Base-by-base conservation (phyloP, 371 early-diverging fungal genomes). In the Circinella umbellata region DNA sequence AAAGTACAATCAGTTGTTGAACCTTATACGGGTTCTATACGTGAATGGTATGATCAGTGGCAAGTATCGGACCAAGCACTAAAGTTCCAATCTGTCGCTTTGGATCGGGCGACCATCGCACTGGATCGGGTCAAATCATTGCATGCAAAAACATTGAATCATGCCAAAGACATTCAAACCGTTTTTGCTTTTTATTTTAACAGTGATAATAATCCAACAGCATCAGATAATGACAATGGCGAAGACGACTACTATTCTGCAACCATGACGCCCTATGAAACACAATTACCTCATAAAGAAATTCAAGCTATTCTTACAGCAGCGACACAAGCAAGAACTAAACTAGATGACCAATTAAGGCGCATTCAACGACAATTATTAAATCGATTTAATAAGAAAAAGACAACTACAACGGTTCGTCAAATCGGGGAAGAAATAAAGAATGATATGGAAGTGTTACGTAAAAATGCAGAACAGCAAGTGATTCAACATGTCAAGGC, bases 241-340 rank as follows among this genome's bases (percentile, higher is more conserved):
- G 57, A 11, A 57, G 11, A 7, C 5, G 57, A 57, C 6, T 11
- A 57, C 14, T 57, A 57, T 34, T 57, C 57, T 7, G 57, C 57
- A 10, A 57, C 57, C 20, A 57, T 57, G 57, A 57, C 57, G 9
- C 57, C 57, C 6, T 57, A 57, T 34, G 57, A 57, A 34, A 57
- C 57, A 27, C 57, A 38, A 20, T 34, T 61, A 20, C 62, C 62
- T 39, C 39, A 61, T 39, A 61, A 61, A 46, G 62, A 61, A 39
- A 61, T 61, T 61, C 62, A 61, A 27, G 46, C 39, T 27, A 61
- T 61, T 18, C 17, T 61, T 8, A 9, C 62, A 5, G 18, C 39
- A 9, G 62, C 62, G 1, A 61, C 15, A 7, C 37, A 61, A 13
- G 62, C 46, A 17, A 37, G 62, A 2, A 18, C 62, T 4, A 4